phyloP scores from a whole-genome alignment of 176 grass and related monocot genomes.

The Puccinellia tenuiflora region DNA sequence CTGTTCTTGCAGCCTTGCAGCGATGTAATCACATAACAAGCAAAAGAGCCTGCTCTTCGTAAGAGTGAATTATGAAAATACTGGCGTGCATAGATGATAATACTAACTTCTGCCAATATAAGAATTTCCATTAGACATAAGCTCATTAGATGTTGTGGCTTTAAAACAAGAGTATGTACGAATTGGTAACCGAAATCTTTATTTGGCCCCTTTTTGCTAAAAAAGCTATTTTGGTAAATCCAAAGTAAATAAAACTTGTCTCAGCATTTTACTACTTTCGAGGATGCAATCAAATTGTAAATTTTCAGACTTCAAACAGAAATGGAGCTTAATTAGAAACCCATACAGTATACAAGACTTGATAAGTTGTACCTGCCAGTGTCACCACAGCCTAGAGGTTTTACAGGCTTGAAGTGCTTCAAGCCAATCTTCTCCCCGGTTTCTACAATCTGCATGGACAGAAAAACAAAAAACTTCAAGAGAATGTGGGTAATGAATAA shows the following conservation, averaged over 20 bases:
- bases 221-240: neutral
- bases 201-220: neutral
- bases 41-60: neutral
- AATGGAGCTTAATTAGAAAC: neutral
- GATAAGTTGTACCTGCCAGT: conserved; percentile 73
- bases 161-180: neutral
- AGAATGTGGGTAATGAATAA: neutral
- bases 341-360: conserved; percentile 4
- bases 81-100: neutral
- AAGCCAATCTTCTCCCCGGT: conserved; percentile 67
- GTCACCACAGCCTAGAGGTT: conserved; percentile 87
- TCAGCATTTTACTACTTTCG: neutral
- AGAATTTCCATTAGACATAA: neutral
- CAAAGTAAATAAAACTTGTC: neutral
- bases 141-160: neutral
- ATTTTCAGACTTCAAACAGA: conserved; percentile 1
- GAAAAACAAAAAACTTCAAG: neutral
- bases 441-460: conserved; percentile 47
- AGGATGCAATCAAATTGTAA: neutral
- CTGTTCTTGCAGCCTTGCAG: neutral
- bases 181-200: too few species aligned
- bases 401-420: conserved; percentile 90
- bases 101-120: neutral
- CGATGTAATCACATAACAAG: neutral
- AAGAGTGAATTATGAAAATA: neutral